Evolutionary conservation across 345 rosid species (phyloP).

Genomic region (Cochlearia excelsa): DNA sequence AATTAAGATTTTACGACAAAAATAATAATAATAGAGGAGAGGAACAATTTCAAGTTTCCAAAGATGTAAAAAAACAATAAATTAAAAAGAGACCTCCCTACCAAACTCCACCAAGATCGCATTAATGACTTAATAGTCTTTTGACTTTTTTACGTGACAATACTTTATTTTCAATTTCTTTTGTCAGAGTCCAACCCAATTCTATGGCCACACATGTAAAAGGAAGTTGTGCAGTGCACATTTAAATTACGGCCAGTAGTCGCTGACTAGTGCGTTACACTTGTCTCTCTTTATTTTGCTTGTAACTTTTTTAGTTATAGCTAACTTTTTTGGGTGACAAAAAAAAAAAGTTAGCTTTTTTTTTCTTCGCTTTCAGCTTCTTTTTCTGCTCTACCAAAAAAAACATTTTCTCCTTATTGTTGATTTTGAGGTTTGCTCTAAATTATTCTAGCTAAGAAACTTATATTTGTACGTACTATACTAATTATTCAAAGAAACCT

Average conservation of each 20-base stretch:
- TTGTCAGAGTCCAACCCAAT: conserved; percentile 29
- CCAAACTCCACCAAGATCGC: conserved; percentile 30
- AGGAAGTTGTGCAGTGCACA: neutral
- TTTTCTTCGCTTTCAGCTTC: conserved; percentile 16
- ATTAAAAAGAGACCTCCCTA: conserved; percentile 23
- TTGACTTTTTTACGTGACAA: conserved; percentile 1
- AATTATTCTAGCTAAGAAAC: neutral
- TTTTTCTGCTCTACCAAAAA: conserved; percentile 26
- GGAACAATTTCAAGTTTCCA: conserved; percentile 18
- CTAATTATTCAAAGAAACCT: too few species aligned
- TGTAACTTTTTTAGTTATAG: conserved; percentile 18
- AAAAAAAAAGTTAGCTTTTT: conserved; percentile 11
- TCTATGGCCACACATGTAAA: conserved; percentile 25
- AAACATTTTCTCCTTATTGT: conserved; percentile 5
- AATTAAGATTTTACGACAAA: too few species aligned
- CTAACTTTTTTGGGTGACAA: conserved; percentile 25
- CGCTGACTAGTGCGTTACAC: conserved; percentile 27
- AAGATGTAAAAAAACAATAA: conserved; percentile 14
- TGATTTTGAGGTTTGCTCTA: conserved; percentile 11
- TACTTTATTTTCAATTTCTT: conserved; percentile 5
- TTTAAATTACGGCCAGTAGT: conserved; percentile 21
- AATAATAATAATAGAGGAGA: conserved; percentile 5
- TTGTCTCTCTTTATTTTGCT: conserved; percentile 11
- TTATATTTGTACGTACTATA: too few species aligned
- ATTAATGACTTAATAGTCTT: conserved; percentile 31